These are phyloP conservation scores for Fusarium subglutinans DNA, from an alignment of 2,329 filamentous ascomycete species.

Conservation along the genomic window DNA sequence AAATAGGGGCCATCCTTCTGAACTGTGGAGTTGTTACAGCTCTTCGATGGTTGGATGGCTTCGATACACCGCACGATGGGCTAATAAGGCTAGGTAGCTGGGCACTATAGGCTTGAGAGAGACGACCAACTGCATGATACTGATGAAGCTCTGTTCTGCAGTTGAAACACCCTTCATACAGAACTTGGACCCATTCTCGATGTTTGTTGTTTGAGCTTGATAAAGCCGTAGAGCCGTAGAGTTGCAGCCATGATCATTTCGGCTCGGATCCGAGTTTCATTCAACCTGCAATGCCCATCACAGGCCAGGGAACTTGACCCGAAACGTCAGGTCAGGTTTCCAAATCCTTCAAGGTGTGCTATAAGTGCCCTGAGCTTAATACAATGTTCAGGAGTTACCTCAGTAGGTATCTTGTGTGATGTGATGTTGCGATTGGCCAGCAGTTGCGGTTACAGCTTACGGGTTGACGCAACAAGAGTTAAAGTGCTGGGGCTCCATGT, in stretches of 20 bases:
- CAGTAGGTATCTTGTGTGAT: background rate
- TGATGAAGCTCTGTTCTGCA: constrained; percentile 4
- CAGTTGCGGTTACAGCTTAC: background rate
- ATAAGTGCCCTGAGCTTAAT: constrained; percentile 16
- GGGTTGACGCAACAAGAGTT: background rate
- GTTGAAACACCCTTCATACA: constrained; percentile 34
- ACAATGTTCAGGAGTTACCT: background rate
- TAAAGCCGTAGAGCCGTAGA: background rate
- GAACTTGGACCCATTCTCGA: background rate
- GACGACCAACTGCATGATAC: constrained; percentile 18
- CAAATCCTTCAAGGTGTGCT: background rate
- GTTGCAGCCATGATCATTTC: constrained; percentile 10
- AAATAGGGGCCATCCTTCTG: constrained; percentile 23
- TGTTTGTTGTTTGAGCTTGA: constrained; percentile 12
- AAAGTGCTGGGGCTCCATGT: background rate
- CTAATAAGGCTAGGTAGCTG: constrained; percentile 30
- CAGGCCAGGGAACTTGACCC: constrained; percentile 4
- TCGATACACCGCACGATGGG: constrained; percentile 15
- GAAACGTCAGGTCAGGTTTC: constrained; percentile 2
- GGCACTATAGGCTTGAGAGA: constrained; percentile 11
- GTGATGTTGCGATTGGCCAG: constrained; percentile 24
- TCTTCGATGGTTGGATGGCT: constrained; percentile 24
- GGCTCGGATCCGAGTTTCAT: constrained; percentile 20
- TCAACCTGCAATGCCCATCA: constrained; percentile 4
- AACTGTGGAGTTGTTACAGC: constrained; percentile 31